Evolutionary conservation across 2,329 filamentous ascomycete species (phyloP), one percentile per base, ranked within the genome.

Genomic region (Penicillium sp.): DNA sequence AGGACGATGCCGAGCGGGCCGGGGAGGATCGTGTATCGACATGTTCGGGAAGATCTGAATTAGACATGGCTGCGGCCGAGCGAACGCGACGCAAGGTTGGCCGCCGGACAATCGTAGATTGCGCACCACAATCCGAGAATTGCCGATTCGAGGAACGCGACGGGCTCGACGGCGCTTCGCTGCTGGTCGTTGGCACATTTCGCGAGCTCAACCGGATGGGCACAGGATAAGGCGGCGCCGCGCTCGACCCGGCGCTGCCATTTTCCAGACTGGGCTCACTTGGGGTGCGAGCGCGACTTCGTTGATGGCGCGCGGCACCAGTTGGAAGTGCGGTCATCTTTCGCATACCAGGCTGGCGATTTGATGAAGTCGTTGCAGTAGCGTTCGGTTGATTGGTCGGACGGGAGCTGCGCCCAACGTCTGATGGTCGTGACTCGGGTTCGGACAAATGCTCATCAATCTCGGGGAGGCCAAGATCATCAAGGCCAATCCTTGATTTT

Each of bases 191-290:
- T 0, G 82, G 80, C 24, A 84, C 78, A 60, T 85, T 84, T 50
- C 90, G 82, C 5, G 90, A 98, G 68, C 91, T 97, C 28, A 88
- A 87, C 48, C 93, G 79, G 3, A 84, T 85, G 0, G 93, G 93
- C 5, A 98, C 95, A 0, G 93, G 90, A 73, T 95, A 96, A 0
- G 93, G 93, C 27, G 93, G 90, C 45, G 63, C 58, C 43, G 64
- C 61, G 32, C 62, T 66, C n/a, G 66, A 66, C 26, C 60, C 61
- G 44, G 58, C 57, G 49, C 63, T 70, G 38, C 65, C 64, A 46
- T 66, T 69, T 29, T 73, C 68, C 18, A 73, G 63, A 47, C 68
- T 71, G 9, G 73, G 72, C 26, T 69, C 68, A 41, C 72, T 74
- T 3, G 73, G 72, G 45, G 69, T 76, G 39, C 74, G 72, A 46